A percentile compares a stretch with the other conserved stretches of the same genome.
phyloP scores from a whole-genome alignment of 306 rosid genomes.

The Clitoria ternatea region DNA sequence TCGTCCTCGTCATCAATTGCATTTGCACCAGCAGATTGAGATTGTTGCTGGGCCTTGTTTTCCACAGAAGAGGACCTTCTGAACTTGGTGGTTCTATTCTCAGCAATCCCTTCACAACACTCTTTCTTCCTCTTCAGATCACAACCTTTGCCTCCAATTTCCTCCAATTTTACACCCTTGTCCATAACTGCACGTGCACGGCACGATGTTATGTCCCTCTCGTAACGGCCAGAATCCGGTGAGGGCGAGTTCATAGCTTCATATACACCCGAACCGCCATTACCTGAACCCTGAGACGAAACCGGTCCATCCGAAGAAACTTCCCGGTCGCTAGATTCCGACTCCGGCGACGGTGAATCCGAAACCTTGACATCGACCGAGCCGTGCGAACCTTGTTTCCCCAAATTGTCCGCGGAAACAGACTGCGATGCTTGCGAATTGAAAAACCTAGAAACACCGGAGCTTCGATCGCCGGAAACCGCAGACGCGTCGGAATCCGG shows the following conservation, averaged over 20 bases:
- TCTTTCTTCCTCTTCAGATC: conserved; percentile 80
- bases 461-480: conserved; percentile 25
- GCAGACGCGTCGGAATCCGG: conserved; percentile 38
- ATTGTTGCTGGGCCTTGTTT: conserved; percentile 6
- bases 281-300: conserved; percentile 77
- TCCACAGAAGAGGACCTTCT: conserved; percentile 48
- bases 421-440: conserved; percentile 39
- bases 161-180: conserved; percentile 56
- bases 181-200: conserved; percentile 29
- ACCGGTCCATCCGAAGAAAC: conserved; percentile 45
- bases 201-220: conserved; percentile 45
- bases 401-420: conserved; percentile 16
- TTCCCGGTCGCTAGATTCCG: conserved; percentile 35
- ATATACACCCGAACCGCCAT: conserved; percentile 46
- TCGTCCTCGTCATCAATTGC: conserved; percentile 47
- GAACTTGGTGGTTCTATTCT: conserved; percentile 53
- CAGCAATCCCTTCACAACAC: conserved; percentile 39
- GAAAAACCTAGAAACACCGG: conserved; percentile 35
- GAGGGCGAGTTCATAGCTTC: conserved; percentile 43
- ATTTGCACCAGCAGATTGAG: conserved; percentile 15
- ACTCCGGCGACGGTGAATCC: conserved; percentile 24
- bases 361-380: conserved; percentile 14
- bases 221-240: conserved; percentile 32
- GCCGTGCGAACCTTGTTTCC: not conserved
- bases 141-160: conserved; percentile 32